phyloP scores from a whole-genome alignment of 1,284 basidiomycete genomes.

The Rugosomyces carneus region DNA sequence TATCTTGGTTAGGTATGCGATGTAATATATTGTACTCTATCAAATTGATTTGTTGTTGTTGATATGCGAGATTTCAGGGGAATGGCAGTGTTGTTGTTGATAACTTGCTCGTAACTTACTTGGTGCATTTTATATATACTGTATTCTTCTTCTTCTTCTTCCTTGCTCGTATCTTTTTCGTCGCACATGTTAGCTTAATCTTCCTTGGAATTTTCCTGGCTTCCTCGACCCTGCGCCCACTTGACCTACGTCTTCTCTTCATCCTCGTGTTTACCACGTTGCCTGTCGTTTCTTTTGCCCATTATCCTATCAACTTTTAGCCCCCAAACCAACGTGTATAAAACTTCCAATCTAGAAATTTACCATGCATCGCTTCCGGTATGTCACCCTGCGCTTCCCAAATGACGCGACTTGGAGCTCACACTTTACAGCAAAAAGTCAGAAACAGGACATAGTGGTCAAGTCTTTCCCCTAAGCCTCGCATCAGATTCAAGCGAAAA shows the following conservation, averaged over 20 bases:
- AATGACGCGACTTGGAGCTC: constrained; percentile 16
- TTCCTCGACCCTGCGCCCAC: constrained; percentile 22
- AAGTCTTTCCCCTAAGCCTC: constrained; percentile 29
- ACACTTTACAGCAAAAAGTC: constrained; percentile 52
- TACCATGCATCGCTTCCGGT: constrained; percentile 78
- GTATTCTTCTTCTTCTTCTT: neutral
- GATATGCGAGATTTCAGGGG: neutral
- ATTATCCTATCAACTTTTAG: constrained; percentile 22
- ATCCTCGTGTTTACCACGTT: constrained; percentile 74
- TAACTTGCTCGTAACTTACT: too few species aligned
- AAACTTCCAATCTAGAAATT: constrained; percentile 44
- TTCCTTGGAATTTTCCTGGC: constrained; percentile 2
- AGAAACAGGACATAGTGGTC: constrained; percentile 46
- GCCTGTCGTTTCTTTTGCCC: constrained; percentile 37
- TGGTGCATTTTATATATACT: too few species aligned
- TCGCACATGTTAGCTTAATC: constrained; percentile 16
- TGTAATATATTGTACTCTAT: constrained; percentile 5
- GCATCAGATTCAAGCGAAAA: constrained; percentile 21
- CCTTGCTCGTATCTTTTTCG: constrained; percentile 4
- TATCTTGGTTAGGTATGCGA: constrained; percentile 24
- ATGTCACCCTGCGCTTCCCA: constrained; percentile 30
- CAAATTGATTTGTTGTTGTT: constrained; percentile 3
- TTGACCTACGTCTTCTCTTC: constrained; percentile 24
- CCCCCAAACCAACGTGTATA: constrained; percentile 51
- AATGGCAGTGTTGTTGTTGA: too few species aligned